Base-by-base conservation (phyloP, 495 filamentous ascomycete genomes). In the Aspergillus nidulans region DNA sequence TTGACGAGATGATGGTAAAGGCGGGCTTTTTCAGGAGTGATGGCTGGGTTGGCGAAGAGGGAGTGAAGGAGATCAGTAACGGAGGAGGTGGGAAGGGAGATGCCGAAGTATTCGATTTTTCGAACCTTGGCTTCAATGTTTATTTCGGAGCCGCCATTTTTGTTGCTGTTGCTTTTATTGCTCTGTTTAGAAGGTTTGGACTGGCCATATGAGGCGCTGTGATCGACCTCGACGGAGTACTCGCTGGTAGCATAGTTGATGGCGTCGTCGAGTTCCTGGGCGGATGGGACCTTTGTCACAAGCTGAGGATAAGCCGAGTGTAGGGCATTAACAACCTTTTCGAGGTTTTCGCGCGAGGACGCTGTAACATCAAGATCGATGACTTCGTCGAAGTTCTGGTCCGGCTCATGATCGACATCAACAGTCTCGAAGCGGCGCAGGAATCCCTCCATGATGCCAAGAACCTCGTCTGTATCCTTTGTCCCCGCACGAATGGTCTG, bases 361-460 rank as follows among this genome's bases (percentile, higher is more conserved):
- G 76, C 78, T 16, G 82, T 73, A 12, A 89, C 86, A 60, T 97
- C 87, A 0, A 99, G 82, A 61, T 95, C 80, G 65, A 99, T 95
- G 49, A 96, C 74, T 7, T 83, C 68, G 58, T 96, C 88, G 59
- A 97, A 97, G 24, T 71, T 71, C 44, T 81, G 74, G 66, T 99
- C 95, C 3, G 92, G 92, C 18, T 68, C 62, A 18, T 63, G 72
- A 21, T 79, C 73, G 1, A 69, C 68, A 57, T 97, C 78, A 52
- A 90, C 72, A 3, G 83, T 80, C 69, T 97, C 85, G 66, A 97
- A 99, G 15, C 94, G 86, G 0, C 71, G 56, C 41, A 98, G 75
- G 74, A 99, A 99, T 32, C 91, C 90, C 57, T 96, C 86, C 94
- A 99, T 97, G 63, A 99, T 97, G 8, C 83, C 82, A 20, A 90